Evolutionary conservation across 768 basidiomycete species (phyloP).

Genomic region (Infundibulicybe gibba): DNA sequence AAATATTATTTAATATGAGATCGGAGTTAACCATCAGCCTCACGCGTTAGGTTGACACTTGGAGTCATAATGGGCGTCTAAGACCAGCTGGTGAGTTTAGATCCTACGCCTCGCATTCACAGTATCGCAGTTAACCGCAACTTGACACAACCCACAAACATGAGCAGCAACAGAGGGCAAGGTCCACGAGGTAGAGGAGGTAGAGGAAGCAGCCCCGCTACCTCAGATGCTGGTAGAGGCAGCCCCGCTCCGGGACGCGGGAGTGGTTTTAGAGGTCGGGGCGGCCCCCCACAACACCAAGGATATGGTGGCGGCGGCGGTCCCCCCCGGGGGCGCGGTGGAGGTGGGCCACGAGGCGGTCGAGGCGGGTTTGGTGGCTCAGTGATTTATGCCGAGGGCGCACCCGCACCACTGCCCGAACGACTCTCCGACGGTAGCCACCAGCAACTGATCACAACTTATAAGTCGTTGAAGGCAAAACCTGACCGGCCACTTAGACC

Average conservation of each 20-base stretch:
- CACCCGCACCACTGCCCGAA: constrained; percentile 29
- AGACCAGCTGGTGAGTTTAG: too few relatives aligned
- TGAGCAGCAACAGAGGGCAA: background rate
- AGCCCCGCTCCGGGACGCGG: too few relatives aligned
- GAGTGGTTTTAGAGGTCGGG: constrained; percentile 9
- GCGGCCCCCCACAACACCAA: constrained; percentile 14
- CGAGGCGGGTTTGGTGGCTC: constrained; percentile 24
- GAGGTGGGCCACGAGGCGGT: constrained; percentile 18
- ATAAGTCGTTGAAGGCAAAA: constrained; percentile 26
- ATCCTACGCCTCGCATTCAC: too few relatives aligned
- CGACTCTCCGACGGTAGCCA: constrained; percentile 30
- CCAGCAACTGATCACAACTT: constrained; percentile 32
- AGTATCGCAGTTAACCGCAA: too few relatives aligned
- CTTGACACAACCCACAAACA: too few relatives aligned
- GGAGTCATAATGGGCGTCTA: too few relatives aligned
- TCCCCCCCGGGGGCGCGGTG: constrained; percentile 12
- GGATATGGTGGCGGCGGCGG: constrained; percentile 17
- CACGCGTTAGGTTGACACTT: too few relatives aligned
- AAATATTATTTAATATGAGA: too few relatives aligned
- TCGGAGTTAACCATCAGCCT: too few relatives aligned
- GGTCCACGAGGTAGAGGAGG: constrained; percentile 14
- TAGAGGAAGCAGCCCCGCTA: constrained; percentile 1
- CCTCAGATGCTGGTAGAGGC: background rate
- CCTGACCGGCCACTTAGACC: constrained; percentile 48
- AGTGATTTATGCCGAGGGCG: constrained; percentile 33